A percentile compares a stretch with the other conserved stretches of the same genome.
phyloP scores from a whole-genome alignment of 73 alveolate species.

The Halteria grandinella region DNA sequence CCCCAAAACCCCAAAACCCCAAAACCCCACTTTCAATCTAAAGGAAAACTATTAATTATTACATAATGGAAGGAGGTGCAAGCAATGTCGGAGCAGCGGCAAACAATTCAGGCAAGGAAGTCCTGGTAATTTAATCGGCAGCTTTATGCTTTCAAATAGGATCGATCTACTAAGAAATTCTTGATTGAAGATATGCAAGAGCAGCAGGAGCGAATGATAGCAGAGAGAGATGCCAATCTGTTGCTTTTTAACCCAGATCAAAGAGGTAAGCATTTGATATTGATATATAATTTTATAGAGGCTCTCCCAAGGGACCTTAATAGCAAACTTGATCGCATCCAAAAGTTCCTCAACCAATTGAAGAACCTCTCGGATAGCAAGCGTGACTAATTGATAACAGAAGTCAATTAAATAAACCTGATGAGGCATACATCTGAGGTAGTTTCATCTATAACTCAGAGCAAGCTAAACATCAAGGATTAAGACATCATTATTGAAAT shows the following conservation, averaged over 20 bases:
- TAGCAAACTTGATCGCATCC: constrained; percentile 46
- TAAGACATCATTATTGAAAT: constrained; percentile 30
- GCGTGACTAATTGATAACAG: constrained; percentile 21
- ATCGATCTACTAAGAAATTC: constrained; percentile 56
- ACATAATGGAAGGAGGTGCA: neutral
- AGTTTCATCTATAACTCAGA: constrained; percentile 27
- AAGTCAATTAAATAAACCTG: constrained; percentile 26
- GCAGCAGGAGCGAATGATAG: constrained; percentile 21
- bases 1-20: constrained; percentile 13
- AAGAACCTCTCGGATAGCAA: constrained; percentile 23
- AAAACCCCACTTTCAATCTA: neutral
- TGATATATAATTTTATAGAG: neutral
- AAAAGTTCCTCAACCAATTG: constrained; percentile 40
- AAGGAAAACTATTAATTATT: constrained; percentile 10
- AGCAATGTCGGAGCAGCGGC: neutral
- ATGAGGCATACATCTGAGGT: constrained; percentile 53
- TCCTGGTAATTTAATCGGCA: neutral
- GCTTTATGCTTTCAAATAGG: neutral
- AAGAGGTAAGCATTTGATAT: constrained; percentile 18
- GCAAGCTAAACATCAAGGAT: constrained; percentile 24
- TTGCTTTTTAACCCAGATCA: constrained; percentile 4
- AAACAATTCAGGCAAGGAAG: constrained; percentile 15
- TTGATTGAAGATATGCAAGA: constrained; percentile 46
- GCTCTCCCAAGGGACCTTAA: constrained; percentile 42
- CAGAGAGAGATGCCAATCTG: constrained; percentile 31